phyloP scores from a whole-genome alignment of 495 filamentous ascomycete genomes.

The Echria macrotheca region DNA sequence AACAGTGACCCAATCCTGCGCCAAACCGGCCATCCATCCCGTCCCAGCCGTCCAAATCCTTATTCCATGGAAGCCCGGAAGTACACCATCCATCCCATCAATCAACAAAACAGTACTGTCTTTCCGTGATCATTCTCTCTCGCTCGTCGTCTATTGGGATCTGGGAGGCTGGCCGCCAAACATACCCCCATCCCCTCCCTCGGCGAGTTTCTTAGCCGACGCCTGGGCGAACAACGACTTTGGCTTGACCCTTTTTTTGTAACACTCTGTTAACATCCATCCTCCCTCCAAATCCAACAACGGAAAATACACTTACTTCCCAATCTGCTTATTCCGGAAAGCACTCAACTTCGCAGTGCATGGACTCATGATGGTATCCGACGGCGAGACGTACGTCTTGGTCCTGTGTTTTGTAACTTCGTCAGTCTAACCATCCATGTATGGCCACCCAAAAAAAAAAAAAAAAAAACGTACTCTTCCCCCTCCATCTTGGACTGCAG shows the following conservation, averaged over 20 bases:
- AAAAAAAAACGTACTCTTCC: conserved; percentile 51
- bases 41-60: too few species aligned
- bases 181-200: conserved; percentile 25
- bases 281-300: conserved; percentile 1
- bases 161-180: conserved; percentile 14
- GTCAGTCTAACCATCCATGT: not conserved
- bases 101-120: too few species aligned
- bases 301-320: conserved; percentile 50
- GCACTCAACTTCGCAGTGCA: conserved; percentile 86
- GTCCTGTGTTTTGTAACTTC: conserved; percentile 24
- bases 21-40: too few species aligned
- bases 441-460: not conserved
- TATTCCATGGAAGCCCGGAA: too few species aligned
- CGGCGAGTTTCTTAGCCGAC: conserved; percentile 50
- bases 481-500: conserved; percentile 66
- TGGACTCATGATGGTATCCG: conserved; percentile 87
- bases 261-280: too few species aligned
- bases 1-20: not conserved
- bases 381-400: conserved; percentile 79
- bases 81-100: too few species aligned
- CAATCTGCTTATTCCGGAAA: conserved; percentile 75
- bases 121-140: too few species aligned
- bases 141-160: too few species aligned
- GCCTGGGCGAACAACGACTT: conserved; percentile 60
- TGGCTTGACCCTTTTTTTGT: conserved; percentile 59